A percentile compares a stretch with the other conserved stretches of the same genome.
These are phyloP conservation scores for Pythium dissotocum DNA, from an alignment of 352 stramenopile genomes.

Conservation along the genomic window DNA sequence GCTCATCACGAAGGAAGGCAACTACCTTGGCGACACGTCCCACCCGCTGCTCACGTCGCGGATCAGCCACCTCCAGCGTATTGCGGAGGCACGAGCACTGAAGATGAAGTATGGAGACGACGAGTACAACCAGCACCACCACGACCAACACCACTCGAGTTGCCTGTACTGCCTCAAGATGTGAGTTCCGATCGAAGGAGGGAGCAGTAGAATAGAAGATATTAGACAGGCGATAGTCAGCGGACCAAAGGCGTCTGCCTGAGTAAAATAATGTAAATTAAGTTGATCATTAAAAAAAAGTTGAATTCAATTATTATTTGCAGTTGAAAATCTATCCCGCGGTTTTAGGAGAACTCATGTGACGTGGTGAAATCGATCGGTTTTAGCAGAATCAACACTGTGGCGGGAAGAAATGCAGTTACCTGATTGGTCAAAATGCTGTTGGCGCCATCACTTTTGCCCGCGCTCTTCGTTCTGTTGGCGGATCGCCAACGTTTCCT, in stretches of 20 bases:
- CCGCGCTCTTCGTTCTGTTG: conserved; percentile 22
- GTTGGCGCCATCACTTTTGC: conserved; percentile 4
- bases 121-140: neutral
- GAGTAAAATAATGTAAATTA: conserved; percentile 4
- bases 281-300: neutral
- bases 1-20: conserved; percentile 78
- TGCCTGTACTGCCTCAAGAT: conserved; percentile 37
- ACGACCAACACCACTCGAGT: conserved; percentile 22
- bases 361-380: neutral
- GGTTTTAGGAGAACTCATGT: neutral
- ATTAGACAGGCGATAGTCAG: conserved; percentile 6
- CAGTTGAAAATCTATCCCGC: neutral
- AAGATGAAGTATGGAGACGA: neutral
- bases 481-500: conserved; percentile 14
- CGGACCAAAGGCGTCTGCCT: neutral
- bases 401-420: neutral
- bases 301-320: neutral
- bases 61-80: conserved; percentile 61
- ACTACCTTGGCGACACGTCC: conserved; percentile 80
- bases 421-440: conserved; percentile 17
- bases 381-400: neutral
- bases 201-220: conserved; percentile 15
- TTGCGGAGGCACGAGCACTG: conserved; percentile 30
- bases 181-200: conserved; percentile 5
- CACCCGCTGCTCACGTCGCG: conserved; percentile 77